These are phyloP conservation scores for Oryza meyeriana DNA, from an alignment of 176 grass and related monocot species.

Conservation along the genomic window DNA sequence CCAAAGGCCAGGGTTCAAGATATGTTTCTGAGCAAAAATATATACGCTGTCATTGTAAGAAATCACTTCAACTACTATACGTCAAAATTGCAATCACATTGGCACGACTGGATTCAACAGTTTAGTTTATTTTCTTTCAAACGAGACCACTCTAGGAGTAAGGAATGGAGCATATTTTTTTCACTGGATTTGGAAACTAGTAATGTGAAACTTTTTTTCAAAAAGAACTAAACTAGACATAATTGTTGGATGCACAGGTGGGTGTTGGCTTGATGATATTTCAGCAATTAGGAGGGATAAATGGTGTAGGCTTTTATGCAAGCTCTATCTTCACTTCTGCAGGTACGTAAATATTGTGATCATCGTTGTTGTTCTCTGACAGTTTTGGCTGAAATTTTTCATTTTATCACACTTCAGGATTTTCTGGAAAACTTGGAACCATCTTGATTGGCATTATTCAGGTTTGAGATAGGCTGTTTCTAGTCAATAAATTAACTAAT, in stretches of 20 bases:
- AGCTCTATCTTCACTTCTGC: slow-evolving; percentile 61
- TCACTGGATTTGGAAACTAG: slow-evolving; percentile 2
- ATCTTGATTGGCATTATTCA: slow-evolving; percentile 67
- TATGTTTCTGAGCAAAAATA: slow-evolving; percentile 60
- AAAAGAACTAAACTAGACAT: neutral
- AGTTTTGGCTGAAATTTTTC: slow-evolving; percentile 19
- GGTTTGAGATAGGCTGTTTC: slow-evolving; percentile 38
- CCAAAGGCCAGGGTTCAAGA: slow-evolving; percentile 48
- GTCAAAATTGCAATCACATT: neutral
- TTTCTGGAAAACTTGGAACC: slow-evolving; percentile 62
- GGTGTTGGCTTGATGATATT: slow-evolving; percentile 65
- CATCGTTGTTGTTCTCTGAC: slow-evolving; percentile 1
- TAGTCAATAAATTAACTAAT: slow-evolving; percentile 9
- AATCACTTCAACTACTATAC: slow-evolving; percentile 19
- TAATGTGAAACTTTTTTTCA: neutral
- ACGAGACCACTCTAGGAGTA: too few relatives aligned
- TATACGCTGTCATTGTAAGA: slow-evolving; percentile 63
- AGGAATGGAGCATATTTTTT: neutral
- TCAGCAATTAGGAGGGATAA: slow-evolving; percentile 77
- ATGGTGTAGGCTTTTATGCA: slow-evolving; percentile 66
- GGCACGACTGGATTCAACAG: neutral
- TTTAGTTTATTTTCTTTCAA: too few relatives aligned
- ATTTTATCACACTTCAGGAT: slow-evolving; percentile 44
- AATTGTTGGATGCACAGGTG: slow-evolving; percentile 41
- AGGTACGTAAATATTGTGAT: slow-evolving; percentile 36